A percentile compares a stretch with the other conserved stretches of the same genome.
These are phyloP conservation scores for Mucor saturninus DNA, from an alignment of 371 early-diverging fungal species.

Conservation along the genomic window DNA sequence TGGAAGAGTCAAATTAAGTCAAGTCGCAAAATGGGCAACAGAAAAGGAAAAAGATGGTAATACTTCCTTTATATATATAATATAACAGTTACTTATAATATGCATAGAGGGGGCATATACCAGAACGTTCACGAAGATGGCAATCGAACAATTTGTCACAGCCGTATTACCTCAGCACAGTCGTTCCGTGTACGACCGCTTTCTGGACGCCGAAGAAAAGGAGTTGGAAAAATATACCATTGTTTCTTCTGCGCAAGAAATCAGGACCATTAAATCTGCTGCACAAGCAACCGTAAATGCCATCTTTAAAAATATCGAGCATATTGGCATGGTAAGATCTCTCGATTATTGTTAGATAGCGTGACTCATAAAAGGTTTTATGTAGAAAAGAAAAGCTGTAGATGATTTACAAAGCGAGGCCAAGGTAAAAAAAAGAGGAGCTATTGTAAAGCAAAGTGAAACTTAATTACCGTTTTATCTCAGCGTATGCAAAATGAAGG, in stretches of 20 bases:
- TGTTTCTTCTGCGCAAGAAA: conserved; percentile 64
- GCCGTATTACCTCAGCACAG: conserved; percentile 67
- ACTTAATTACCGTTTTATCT: background rate
- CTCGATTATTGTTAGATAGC: background rate
- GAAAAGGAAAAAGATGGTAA: conserved; percentile 34
- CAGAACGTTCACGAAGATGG: conserved; percentile 60
- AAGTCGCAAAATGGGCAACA: conserved; percentile 29
- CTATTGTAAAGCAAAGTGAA: no score
- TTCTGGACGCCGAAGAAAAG: conserved; percentile 65
- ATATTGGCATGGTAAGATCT: conserved; percentile 56
- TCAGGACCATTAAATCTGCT: conserved; percentile 51
- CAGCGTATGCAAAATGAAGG: background rate
- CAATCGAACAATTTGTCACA: conserved; percentile 63
- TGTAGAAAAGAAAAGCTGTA: conserved; percentile 9
- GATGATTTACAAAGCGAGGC: background rate
- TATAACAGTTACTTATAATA: background rate
- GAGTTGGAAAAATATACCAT: conserved; percentile 56
- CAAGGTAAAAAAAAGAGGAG: background rate
- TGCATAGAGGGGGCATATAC: conserved; percentile 40
- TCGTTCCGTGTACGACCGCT: conserved; percentile 59
- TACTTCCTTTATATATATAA: background rate
- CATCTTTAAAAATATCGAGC: conserved; percentile 43
- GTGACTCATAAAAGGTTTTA: background rate
- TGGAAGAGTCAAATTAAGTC: conserved; percentile 38
- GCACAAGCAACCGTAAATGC: conserved; percentile 57